Evolutionary conservation across 805 yeast genomes (phyloP), one percentile per base, ranked within the genome.

Genomic region (Ogataea pini): DNA sequence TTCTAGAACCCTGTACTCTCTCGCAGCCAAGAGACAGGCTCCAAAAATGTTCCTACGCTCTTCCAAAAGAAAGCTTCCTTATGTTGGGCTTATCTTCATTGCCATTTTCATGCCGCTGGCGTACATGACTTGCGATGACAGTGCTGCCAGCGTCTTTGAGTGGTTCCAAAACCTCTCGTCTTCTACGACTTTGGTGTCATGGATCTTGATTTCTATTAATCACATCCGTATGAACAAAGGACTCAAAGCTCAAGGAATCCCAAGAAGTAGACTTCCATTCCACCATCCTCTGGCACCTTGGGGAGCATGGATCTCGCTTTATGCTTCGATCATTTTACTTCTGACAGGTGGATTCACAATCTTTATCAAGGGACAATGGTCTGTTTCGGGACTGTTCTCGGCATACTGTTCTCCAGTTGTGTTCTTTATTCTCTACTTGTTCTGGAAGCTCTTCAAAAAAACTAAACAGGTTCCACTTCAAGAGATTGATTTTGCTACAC

Each of bases 1-100:
- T 39, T 80, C 90, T 14, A 75, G 92, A 72, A 77, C 84, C 3
- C 65, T 85, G 29, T 84, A 80, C 60, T 82, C 86, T 17, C 70
- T 86, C 56, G 82, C 91, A 1, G 71, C 78, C 44, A 83, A 83
- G 56, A 83, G 85, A 14, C 79, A 80, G 54, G 90, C 90, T 2
- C 91, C 91, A 51, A 71, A 65, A 54, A 62, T 84, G 57, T 80
- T 85, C 60, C 70, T 82, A 47, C 76, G 66, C 56, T 78, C 85
- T 29, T 80, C 77, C 66, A 76, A 70, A 54, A 69, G 71, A 69
- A 47, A 37, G 28, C 83, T 85, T 42, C 94, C 91, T 47, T 62
- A 55, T 57, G 72, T 69, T 52, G 78, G 86, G 7, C 66, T 85
- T 37, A 64, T 62, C 1, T 63, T 80, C 22, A 72, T 79, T 44